A percentile compares a stretch with the other conserved stretches of the same genome.
Evolutionary conservation across 148 eudicot genomes (phyloP).

Genomic region (Bassia scoparia): DNA sequence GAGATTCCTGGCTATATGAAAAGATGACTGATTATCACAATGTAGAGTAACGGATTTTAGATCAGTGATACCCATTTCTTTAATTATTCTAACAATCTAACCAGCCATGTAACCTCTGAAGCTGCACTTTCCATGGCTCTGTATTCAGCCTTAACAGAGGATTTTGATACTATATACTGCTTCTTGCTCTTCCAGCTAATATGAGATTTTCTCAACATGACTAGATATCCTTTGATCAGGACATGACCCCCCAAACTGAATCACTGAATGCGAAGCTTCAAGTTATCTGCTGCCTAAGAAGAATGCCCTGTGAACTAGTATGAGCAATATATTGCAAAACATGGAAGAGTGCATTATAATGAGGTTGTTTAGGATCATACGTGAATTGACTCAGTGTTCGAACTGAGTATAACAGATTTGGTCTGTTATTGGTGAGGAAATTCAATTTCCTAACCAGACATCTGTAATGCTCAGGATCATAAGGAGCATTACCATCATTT

Average conservation of each 20-base stretch:
- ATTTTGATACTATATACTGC: neutral
- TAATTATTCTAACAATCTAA: neutral
- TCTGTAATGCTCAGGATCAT: too few species aligned
- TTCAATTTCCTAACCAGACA: too few species aligned
- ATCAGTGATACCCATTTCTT: neutral
- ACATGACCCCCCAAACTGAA: too few species aligned
- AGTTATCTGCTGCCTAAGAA: too few species aligned
- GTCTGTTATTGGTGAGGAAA: too few species aligned
- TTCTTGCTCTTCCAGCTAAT: too few species aligned
- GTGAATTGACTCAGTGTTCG: neutral
- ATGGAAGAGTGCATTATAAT: neutral
- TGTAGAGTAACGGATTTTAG: neutral
- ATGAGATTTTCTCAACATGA: too few species aligned
- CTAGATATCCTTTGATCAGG: too few species aligned
- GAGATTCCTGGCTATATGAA: neutral
- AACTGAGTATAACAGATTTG: neutral
- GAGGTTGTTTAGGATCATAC: neutral
- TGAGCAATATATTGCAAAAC: neutral
- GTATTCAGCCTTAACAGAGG: neutral
- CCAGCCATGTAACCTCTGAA: neutral
- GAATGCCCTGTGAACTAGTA: too few species aligned
- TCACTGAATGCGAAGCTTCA: too few species aligned
- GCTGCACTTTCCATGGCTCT: neutral
- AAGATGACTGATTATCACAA: neutral
- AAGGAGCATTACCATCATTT: too few species aligned